Evolutionary conservation across 2,329 filamentous ascomycete genomes (phyloP), one percentile per base, ranked within the genome.

Genomic region (Neonectria ditissima): DNA sequence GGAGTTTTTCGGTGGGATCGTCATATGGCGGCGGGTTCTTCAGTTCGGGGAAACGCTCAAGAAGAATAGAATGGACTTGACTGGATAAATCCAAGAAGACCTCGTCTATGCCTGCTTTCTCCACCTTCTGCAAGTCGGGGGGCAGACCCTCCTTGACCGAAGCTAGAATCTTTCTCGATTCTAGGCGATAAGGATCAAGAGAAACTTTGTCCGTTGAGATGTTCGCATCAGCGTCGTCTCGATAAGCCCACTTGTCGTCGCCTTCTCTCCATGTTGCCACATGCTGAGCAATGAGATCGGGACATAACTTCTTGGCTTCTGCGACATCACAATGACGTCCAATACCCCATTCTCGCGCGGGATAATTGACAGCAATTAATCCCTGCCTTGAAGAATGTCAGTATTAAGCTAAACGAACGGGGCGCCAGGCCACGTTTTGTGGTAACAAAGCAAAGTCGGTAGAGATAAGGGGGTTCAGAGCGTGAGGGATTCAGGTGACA

Each of bases 31-130:
- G 84, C 6, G 89, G 87, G 13, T 66, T 73, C 11, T 72, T 70
- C 53, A 98, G 79, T 76, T 96, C 91, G 0, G 92, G 89, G 77
- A 93, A 97, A 55, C 92, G 83, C 69, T 92, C 84, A 43, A 97
- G 79, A 52, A 99, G 80, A 28, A 92, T 83, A 2, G 85, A 84
- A 77, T 97, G 92, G 3, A 97, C 86, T 65, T 97, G 91, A 0
- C 91, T 90, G 10, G 93, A 97, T 53, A 99, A 80, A 78, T 99
- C 96, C 64, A 98, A 82, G 75, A 97, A 99, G 9, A 97, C 94
- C 79, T 99, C 96, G 76, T 99, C 96, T 59, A 98, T 92, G 74
- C 93, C 91, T 18, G 95, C 96, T 77, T 98, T 99, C 81, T 99
- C 95, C 47, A 97, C 88, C 72, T 85, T 89, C 75, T 93, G 92